Evolutionary conservation across 495 filamentous ascomycete genomes (phyloP).

Genomic region (Penicillium cosmopolitanum): DNA sequence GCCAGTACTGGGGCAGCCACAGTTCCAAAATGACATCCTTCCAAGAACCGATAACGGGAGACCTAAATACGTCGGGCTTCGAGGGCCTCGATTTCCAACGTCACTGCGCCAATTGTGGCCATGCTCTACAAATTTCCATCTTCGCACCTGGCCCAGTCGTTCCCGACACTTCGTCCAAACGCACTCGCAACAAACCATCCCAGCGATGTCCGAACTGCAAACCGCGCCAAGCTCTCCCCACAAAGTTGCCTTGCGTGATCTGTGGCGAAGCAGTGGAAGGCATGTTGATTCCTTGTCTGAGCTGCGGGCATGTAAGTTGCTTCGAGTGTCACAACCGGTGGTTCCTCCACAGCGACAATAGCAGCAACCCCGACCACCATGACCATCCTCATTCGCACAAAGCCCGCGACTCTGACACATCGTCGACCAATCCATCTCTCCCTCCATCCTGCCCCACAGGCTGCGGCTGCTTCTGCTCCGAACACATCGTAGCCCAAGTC

Average conservation of each 20-base stretch:
- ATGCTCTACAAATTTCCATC: conserved; percentile 43
- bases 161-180: conserved; percentile 29
- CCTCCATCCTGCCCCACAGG: conserved; percentile 46
- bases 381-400: not conserved
- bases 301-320: conserved; percentile 57
- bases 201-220: conserved; percentile 42
- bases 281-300: conserved; percentile 55
- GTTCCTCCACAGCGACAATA: conserved; percentile 33
- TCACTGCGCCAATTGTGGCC: conserved; percentile 50
- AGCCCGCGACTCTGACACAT: not conserved
- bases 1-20: conserved; percentile 29
- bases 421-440: not conserved
- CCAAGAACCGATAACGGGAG: conserved; percentile 12
- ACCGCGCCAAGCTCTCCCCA: conserved; percentile 41
- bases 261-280: conserved; percentile 51
- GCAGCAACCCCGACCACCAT: not conserved
- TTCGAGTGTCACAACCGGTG: conserved; percentile 49
- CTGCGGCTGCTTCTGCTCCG: conserved; percentile 55
- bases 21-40: conserved; percentile 31
- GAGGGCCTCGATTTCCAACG: conserved; percentile 47
- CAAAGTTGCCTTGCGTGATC: conserved; percentile 48
- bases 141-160: conserved; percentile 32
- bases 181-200: conserved; percentile 20
- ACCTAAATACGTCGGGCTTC: conserved; percentile 10
- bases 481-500: conserved; percentile 40